Percentiles rank a stretch among this genome's conserved stretches.
Evolutionary conservation across 345 rosid genomes (phyloP).

Genomic region (Anastatica hierochuntica): DNA sequence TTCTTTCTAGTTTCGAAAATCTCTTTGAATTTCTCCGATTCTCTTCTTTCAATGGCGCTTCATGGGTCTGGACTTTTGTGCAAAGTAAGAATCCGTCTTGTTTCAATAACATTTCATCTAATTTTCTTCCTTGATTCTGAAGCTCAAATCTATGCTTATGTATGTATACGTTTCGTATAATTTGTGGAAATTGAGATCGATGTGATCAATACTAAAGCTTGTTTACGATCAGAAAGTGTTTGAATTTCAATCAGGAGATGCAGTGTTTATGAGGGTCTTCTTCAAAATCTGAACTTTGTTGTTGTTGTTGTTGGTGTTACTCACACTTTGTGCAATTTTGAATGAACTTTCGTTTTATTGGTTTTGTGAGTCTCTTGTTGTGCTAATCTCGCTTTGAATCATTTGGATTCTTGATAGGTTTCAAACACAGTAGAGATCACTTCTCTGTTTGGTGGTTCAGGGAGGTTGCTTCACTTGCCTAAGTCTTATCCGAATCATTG

Average conservation of each 20-base stretch:
- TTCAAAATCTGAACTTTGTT: neutral
- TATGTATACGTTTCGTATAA: neutral
- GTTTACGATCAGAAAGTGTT: neutral
- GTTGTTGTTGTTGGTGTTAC: neutral
- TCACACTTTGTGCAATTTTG: neutral
- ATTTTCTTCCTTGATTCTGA: neutral
- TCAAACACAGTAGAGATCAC: slow-evolving; percentile 19
- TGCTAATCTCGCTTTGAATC: neutral
- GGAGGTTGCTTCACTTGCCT: slow-evolving; percentile 20
- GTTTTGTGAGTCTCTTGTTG: neutral
- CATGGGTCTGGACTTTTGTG: slow-evolving; percentile 24
- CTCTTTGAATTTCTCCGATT: neutral
- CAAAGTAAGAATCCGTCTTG: slow-evolving; percentile 29
- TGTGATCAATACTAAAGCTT: neutral
- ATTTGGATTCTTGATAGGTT: slow-evolving; percentile 12
- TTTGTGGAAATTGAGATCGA: neutral
- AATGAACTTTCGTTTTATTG: neutral
- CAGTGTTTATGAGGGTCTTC: neutral
- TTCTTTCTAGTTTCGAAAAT: neutral
- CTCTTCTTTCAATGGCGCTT: slow-evolving; percentile 30
- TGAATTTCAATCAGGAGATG: neutral
- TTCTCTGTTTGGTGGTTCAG: slow-evolving; percentile 22
- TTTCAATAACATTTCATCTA: neutral
- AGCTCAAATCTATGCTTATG: neutral
- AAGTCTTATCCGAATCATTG: slow-evolving; percentile 17